Evolutionary conservation across 768 basidiomycete species (phyloP), one percentile per base, ranked within the genome.

Genomic region (Tubosaeta sp.): DNA sequence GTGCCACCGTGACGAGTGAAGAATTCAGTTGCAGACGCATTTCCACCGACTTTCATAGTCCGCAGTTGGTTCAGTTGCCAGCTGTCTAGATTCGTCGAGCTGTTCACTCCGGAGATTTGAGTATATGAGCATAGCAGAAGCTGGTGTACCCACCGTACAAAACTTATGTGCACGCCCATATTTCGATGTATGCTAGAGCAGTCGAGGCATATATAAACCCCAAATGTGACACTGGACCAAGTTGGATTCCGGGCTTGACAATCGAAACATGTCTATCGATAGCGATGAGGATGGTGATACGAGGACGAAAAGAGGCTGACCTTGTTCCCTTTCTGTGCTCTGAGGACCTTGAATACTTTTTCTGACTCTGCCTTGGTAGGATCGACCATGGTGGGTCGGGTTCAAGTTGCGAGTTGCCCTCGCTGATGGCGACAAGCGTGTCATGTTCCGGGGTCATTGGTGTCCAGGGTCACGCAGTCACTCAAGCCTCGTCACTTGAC

Each of bases 161-260:
- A 99, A 56, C 84, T 90, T 69, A 99, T 94, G 67, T 99, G 96
- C 21, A 98, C 95, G 60, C 96, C 96, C 83, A 97, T 86, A 68
- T 95, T 97, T 47, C 96, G 78, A 71, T 99, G 96, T 13, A 88
- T 74, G 58, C 87, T 89, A 5, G 95, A 98, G 76, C 96, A 99
- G 52, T 99, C 94, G 29, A 98, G 75, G 65, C 96, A 99, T 64
- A 99, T 94, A 71, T 98, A 98, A 13, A 98, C 85, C 30, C 92
- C 95, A 65, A 88, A 99, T 0, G 93, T 94, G 19, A 96, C 92
- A 55, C 91, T 94, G 4, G 94, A 86, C 96, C 95, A 98, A 29
- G 94, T 96, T 41, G 95, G 95, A 72, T 96, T 96, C 61, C 93
- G 86, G 42, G 94, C 94, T 62, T 81, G 80, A 68, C 95, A 97